These are phyloP conservation scores for Lomentospora prolificans DNA, from an alignment of 2,329 filamentous ascomycete species.

Conservation along the genomic window DNA sequence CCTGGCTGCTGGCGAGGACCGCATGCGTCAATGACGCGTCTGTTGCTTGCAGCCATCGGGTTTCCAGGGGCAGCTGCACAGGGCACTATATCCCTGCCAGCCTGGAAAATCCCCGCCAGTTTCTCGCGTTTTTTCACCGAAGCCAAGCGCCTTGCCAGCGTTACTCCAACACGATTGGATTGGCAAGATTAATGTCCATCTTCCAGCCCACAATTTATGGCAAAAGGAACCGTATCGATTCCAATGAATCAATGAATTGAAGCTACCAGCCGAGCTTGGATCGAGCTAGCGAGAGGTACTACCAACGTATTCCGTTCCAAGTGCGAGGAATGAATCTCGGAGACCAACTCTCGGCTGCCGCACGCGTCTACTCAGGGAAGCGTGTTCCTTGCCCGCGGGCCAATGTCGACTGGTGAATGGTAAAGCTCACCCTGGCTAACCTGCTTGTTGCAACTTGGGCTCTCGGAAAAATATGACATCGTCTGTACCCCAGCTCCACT, in stretches of 20 bases:
- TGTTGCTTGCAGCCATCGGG: neutral
- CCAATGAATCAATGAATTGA: neutral
- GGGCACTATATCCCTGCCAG: neutral
- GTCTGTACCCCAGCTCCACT: neutral
- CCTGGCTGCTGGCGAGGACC: neutral
- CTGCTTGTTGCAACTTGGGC: neutral
- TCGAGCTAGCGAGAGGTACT: neutral
- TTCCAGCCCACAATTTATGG: neutral
- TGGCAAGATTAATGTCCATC: neutral
- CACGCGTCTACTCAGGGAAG: neutral
- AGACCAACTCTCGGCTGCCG: neutral
- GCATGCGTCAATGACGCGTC: neutral
- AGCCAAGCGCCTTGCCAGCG: constrained; percentile 5
- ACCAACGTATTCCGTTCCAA: no score
- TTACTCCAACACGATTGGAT: neutral
- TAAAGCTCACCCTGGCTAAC: neutral
- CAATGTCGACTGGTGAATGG: neutral
- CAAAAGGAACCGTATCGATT: neutral
- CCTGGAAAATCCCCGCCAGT: neutral
- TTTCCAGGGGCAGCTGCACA: neutral
- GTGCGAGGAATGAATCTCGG: neutral
- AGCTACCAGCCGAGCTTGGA: neutral
- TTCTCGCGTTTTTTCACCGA: constrained; percentile 11
- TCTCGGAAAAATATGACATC: neutral
- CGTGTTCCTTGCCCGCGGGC: neutral